These are phyloP conservation scores for Wickerhamiella infanticola DNA, from an alignment of 1,139 yeast species.

Conservation along the genomic window DNA sequence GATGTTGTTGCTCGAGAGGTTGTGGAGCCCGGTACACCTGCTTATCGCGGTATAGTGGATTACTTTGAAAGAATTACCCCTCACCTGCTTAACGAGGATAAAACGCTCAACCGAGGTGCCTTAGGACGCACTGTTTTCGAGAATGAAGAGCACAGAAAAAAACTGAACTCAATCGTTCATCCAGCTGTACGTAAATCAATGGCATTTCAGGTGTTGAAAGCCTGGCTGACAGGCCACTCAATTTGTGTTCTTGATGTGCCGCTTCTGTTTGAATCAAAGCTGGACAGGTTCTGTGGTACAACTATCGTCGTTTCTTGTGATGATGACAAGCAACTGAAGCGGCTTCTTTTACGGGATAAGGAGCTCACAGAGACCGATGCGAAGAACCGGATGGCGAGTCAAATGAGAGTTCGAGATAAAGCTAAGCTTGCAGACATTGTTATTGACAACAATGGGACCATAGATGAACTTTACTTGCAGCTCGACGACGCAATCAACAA, in stretches of 20 bases:
- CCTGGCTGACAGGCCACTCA: conserved; percentile 37
- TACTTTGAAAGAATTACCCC: conserved; percentile 44
- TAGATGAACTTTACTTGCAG: conserved; percentile 34
- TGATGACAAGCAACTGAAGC: conserved; percentile 39
- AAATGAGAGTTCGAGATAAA: conserved; percentile 51
- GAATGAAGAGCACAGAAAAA: conserved; percentile 34
- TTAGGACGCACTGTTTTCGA: conserved; percentile 73
- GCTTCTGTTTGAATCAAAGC: conserved; percentile 61
- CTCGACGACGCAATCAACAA: conserved; percentile 33
- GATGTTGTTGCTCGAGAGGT: conserved; percentile 77
- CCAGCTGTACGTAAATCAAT: conserved; percentile 74
- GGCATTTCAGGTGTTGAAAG: conserved; percentile 36
- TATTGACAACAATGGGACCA: conserved; percentile 44
- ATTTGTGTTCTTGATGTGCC: conserved; percentile 82
- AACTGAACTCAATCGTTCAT: conserved; percentile 66
- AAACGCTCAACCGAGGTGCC: conserved; percentile 41
- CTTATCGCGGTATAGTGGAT: conserved; percentile 47
- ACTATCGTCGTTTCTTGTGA: conserved; percentile 56
- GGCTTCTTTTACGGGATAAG: conserved; percentile 53
- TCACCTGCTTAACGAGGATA: conserved; percentile 38
- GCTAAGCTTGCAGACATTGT: conserved; percentile 47
- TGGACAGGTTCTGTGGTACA: conserved; percentile 57
- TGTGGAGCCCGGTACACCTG: conserved; percentile 63
- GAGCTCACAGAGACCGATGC: conserved; percentile 45
- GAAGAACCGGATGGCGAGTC: conserved; percentile 53